phyloP scores from a whole-genome alignment of 352 stramenopile species.

The Peronospora belbahrii region DNA sequence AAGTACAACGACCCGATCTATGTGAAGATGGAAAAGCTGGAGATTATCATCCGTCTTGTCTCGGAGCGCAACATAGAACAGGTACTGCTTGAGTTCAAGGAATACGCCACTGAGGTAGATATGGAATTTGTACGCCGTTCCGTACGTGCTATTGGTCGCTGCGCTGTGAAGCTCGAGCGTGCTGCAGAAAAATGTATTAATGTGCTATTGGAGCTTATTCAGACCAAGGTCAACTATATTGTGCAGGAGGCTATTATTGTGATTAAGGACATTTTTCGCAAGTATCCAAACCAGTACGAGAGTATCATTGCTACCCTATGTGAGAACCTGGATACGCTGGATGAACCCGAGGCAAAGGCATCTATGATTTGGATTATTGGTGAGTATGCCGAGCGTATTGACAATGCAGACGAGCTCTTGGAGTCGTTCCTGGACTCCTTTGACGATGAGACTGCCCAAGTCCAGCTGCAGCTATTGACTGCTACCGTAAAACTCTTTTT shows the following conservation, averaged over 20 bases:
- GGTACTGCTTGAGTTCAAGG: conserved; percentile 97
- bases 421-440: conserved; percentile 99
- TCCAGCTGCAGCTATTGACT: conserved; percentile 97
- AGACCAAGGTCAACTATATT: conserved; percentile 99
- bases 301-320: conserved; percentile 98
- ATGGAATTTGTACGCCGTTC: conserved; percentile 98
- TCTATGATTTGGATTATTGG: conserved; percentile 99
- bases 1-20: conserved; percentile 99
- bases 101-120: conserved; percentile 98
- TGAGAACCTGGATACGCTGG: conserved; percentile 98
- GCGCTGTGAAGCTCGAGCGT: conserved; percentile 96
- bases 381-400: conserved; percentile 98
- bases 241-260: conserved; percentile 99
- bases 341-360: conserved; percentile 98
- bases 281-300: conserved; percentile 99
- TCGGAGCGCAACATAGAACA: conserved; percentile 98
- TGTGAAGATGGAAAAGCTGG: conserved; percentile 98
- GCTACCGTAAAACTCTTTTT: conserved; percentile 99
- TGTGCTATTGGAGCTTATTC: conserved; percentile 97
- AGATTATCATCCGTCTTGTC: conserved; percentile 99
- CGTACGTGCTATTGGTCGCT: conserved; percentile 95
- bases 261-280: conserved; percentile 99
- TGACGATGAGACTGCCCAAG: conserved; percentile 93
- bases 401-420: conserved; percentile 98
- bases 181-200: conserved; percentile 98